phyloP scores from a whole-genome alignment of 768 basidiomycete genomes.

The Mycena haematopus region DNA sequence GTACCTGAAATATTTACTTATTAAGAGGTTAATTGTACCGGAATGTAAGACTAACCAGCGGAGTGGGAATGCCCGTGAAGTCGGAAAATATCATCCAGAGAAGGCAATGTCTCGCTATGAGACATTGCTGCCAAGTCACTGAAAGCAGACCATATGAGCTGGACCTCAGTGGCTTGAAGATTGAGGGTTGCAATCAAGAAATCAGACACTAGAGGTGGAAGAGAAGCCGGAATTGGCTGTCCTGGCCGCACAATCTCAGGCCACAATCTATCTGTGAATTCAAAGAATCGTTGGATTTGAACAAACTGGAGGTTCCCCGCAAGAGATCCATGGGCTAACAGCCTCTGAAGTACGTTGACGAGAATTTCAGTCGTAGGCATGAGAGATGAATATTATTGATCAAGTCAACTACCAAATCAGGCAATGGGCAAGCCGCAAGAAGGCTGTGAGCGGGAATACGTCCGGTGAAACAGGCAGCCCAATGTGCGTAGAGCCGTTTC shows the following conservation, averaged over 20 bases:
- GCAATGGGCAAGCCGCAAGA: too few relatives aligned
- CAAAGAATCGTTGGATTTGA: conserved; percentile 12
- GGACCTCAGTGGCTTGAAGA: not conserved
- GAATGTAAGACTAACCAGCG: too few relatives aligned
- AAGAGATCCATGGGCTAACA: not conserved
- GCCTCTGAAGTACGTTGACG: not conserved
- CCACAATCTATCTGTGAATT: conserved; percentile 3
- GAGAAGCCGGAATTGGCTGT: not conserved
- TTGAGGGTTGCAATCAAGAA: not conserved
- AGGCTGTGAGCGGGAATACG: too few relatives aligned
- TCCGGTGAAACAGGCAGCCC: too few relatives aligned
- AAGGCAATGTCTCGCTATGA: not conserved
- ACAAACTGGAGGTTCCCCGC: not conserved
- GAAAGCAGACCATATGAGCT: conserved; percentile 15
- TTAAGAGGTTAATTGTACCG: too few relatives aligned
- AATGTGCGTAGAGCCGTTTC: too few relatives aligned
- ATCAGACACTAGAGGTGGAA: not conserved
- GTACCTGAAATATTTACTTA: too few relatives aligned
- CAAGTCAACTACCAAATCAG: too few relatives aligned
- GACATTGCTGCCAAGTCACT: not conserved
- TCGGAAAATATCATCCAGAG: conserved; percentile 12
- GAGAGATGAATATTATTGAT: too few relatives aligned
- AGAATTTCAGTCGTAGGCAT: too few relatives aligned
- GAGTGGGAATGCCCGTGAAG: not conserved
- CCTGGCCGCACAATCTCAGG: conserved; percentile 4